These are phyloP conservation scores for Penicillium angulare DNA, from an alignment of 495 filamentous ascomycete genomes.

Conservation along the genomic window DNA sequence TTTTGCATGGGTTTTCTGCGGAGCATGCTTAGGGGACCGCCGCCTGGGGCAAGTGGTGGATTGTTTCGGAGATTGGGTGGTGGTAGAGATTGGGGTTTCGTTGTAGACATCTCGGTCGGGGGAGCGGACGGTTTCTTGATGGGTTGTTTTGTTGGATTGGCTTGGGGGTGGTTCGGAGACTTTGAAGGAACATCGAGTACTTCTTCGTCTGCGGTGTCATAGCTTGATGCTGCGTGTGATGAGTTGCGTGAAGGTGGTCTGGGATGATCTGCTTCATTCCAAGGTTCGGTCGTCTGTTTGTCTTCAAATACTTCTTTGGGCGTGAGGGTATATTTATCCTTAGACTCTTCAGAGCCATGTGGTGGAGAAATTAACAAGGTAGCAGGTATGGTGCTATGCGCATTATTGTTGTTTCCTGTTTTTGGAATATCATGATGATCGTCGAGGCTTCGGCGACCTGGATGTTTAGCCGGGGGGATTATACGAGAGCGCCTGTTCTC, in stretches of 20 bases:
- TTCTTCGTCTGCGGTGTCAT: conserved; percentile 41
- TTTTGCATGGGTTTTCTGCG: conserved; percentile 13
- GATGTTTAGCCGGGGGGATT: conserved; percentile 12
- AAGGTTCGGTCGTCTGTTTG: not conserved
- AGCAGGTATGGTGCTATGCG: too few relatives aligned
- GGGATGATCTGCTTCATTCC: conserved; percentile 6
- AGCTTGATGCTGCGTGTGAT: conserved; percentile 24
- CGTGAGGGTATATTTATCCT: not conserved
- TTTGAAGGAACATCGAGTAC: conserved; percentile 21
- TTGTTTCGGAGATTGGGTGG: not conserved
- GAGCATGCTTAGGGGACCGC: conserved; percentile 4
- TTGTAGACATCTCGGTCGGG: not conserved
- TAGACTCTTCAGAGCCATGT: not conserved
- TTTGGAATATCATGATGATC: not conserved
- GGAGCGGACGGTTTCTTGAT: not conserved
- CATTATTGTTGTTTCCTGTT: not conserved
- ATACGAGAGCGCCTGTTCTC: not conserved
- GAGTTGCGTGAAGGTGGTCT: conserved; percentile 15
- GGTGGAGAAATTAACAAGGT: too few relatives aligned
- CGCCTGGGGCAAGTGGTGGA: conserved; percentile 2
- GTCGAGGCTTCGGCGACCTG: conserved; percentile 5
- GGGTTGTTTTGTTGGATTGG: too few relatives aligned
- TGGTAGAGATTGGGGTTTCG: not conserved
- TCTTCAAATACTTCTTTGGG: too few relatives aligned
- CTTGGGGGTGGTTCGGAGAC: too few relatives aligned